Base-by-base conservation (phyloP, 2,329 filamentous ascomycete species). In the Harringtonia aguacate region DNA sequence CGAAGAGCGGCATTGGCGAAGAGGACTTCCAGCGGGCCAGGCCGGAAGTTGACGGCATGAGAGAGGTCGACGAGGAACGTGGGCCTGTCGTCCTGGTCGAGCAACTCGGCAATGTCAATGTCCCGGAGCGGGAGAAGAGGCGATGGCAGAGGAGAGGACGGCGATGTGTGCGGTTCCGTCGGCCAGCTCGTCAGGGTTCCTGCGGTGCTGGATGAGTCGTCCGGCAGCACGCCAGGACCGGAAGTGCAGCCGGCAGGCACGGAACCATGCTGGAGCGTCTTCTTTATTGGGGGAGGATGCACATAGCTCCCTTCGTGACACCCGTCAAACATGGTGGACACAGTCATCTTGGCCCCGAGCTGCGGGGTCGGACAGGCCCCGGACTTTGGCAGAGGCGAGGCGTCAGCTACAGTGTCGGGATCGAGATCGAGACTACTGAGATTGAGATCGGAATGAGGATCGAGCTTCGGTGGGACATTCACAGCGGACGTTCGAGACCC, bases 11-110 rank as follows among this genome's bases (percentile, higher is more conserved):
- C 67, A 56, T 90, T 92, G 27, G 75, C 73, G 57, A 84, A 89
- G 0, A 86, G 52, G 8, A 86, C 69, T 27, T 74, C 69, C 31
- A 89, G 60, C 2, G 68, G 67, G 0, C 71, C 70, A 1, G 70
- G 64, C 20, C 62, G 64, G 38, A 67, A 69, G 52, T 79, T 81
- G n/a, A 63, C 59, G 2, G 68, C 59, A 53, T 81, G 76, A 8
- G 68, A 66, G 41, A 85, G 62, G 54, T 90, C 84, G 29, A 90
- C 68, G 35, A 90, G 72, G 53, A 90, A 86, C 0, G 82, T 85
- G 3, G 84, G 86, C 38, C 86, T 69, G 40, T 82, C 76, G 57
- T 92, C 86, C 51, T 84, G 75, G 55, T 90, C 84, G 34, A 92
- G 61, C 33, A 90, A 64, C 58, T 90, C 86, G 18, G 81, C 62